Evolutionary conservation across 768 basidiomycete species (phyloP).

Genomic region (Termitomyces sp.): DNA sequence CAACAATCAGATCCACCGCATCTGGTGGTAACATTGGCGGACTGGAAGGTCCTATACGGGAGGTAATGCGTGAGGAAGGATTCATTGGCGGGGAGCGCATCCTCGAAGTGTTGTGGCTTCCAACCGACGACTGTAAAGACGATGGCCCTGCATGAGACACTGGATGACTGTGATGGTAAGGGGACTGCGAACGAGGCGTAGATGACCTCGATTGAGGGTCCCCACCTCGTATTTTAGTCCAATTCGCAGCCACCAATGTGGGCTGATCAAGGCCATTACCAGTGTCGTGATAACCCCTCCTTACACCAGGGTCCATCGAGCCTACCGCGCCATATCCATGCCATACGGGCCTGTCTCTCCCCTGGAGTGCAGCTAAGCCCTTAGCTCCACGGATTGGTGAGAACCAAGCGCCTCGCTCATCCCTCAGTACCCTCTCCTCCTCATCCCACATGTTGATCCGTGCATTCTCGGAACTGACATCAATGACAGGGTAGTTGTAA

Average conservation of each 20-base stretch:
- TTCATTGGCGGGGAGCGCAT: constrained; percentile 28
- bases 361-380: constrained; percentile 37
- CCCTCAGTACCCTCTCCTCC: constrained; percentile 78
- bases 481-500: constrained; percentile 87
- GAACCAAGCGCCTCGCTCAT: constrained; percentile 73
- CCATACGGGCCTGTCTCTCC: constrained; percentile 39
- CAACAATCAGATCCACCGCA: constrained; percentile 88
- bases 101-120: constrained; percentile 23
- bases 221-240: constrained; percentile 31
- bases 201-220: constrained; percentile 14
- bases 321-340: constrained; percentile 59
- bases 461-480: constrained; percentile 78
- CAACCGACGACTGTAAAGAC: constrained; percentile 25
- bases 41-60: constrained; percentile 7
- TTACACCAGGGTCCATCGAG: constrained; percentile 19
- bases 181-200: constrained; percentile 21
- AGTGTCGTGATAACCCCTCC: constrained; percentile 1
- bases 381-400: constrained; percentile 52
- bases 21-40: constrained; percentile 52
- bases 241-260: constrained; percentile 41
- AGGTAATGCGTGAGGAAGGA: constrained; percentile 30
- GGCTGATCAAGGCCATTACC: constrained; percentile 47
- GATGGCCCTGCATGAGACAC: constrained; percentile 9
- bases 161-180: constrained; percentile 14
- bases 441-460: constrained; percentile 70